phyloP scores from a whole-genome alignment of 2,329 filamentous ascomycete genomes.

The Pseudogymnoascus sp. region DNA sequence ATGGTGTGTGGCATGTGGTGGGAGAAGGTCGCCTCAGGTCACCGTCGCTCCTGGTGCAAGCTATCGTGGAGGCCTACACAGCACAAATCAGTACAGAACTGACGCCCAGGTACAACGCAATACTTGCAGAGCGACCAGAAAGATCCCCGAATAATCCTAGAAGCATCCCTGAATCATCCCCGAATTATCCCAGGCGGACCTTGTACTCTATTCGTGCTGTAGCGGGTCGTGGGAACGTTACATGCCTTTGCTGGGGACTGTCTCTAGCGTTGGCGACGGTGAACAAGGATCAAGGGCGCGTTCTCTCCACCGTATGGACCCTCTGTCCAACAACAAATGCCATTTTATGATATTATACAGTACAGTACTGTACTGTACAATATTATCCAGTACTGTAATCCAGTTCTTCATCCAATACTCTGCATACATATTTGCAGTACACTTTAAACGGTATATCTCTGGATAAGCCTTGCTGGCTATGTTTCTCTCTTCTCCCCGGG shows the following conservation, averaged over 20 bases:
- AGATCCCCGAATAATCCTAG: background rate
- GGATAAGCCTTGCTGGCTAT: background rate
- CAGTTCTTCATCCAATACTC: background rate
- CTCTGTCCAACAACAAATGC: background rate
- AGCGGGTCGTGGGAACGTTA: slow-evolving; percentile 3
- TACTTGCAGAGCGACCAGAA: background rate
- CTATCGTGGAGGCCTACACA: background rate
- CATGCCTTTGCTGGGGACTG: background rate
- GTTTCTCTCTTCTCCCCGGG: background rate
- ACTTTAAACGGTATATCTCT: background rate
- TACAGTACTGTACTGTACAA: background rate
- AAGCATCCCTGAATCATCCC: background rate
- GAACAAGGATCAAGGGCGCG: background rate
- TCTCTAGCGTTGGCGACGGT: background rate
- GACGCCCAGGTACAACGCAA: background rate
- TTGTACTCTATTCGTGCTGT: background rate
- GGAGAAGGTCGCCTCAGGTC: background rate
- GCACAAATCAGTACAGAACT: background rate
- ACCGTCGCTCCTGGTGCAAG: background rate
- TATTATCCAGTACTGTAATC: background rate
- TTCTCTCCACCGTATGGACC: background rate
- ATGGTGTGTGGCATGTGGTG: background rate
- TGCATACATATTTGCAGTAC: background rate
- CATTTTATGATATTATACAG: background rate
- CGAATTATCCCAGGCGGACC: background rate